These are phyloP conservation scores for Ustilago trichophora DNA, from an alignment of 1,284 basidiomycete species.

Conservation along the genomic window DNA sequence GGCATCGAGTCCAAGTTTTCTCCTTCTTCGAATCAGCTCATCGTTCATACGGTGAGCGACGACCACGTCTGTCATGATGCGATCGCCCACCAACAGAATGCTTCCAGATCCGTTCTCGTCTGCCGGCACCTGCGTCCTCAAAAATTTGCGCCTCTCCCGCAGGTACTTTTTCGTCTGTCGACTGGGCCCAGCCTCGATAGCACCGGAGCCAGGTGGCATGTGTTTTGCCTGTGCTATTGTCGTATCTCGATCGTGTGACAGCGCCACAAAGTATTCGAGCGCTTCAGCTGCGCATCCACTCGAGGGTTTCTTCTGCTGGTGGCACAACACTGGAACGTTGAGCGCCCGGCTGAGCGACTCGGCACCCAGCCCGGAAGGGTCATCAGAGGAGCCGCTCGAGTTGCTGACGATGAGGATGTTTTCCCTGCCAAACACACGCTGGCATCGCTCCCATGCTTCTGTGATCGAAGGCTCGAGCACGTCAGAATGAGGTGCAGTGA, in stretches of 20 bases:
- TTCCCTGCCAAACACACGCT: conserved; percentile 77
- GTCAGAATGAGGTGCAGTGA: conserved; percentile 69
- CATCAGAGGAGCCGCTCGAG: conserved; percentile 83
- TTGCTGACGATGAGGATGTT: conserved; percentile 93
- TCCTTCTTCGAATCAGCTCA: conserved; percentile 32
- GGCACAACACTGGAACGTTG: conserved; percentile 82
- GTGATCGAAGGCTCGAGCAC: conserved; percentile 64
- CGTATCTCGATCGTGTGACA: conserved; percentile 53
- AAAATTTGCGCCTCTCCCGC: conserved; percentile 23
- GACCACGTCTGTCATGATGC: conserved; percentile 88
- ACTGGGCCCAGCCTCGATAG: conserved; percentile 33
- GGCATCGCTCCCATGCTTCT: conserved; percentile 81
- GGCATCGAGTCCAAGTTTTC: conserved; percentile 42
- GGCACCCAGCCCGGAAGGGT: conserved; percentile 84
- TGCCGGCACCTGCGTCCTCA: conserved; percentile 70
- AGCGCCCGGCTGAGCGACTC: conserved; percentile 83
- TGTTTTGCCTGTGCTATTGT: conserved; percentile 58
- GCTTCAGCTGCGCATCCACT: conserved; percentile 75
- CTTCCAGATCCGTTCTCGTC: conserved; percentile 69
- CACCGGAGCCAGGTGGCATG: conserved; percentile 17
- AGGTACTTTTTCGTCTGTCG: conserved; percentile 16
- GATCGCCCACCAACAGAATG: conserved; percentile 85
- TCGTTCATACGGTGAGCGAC: conserved; percentile 76
- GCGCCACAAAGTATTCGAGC: conserved; percentile 71
- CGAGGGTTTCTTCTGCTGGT: conserved; percentile 78